These are phyloP conservation scores for Thraustotheca clavata DNA, from an alignment of 352 stramenopile species.

Conservation along the genomic window DNA sequence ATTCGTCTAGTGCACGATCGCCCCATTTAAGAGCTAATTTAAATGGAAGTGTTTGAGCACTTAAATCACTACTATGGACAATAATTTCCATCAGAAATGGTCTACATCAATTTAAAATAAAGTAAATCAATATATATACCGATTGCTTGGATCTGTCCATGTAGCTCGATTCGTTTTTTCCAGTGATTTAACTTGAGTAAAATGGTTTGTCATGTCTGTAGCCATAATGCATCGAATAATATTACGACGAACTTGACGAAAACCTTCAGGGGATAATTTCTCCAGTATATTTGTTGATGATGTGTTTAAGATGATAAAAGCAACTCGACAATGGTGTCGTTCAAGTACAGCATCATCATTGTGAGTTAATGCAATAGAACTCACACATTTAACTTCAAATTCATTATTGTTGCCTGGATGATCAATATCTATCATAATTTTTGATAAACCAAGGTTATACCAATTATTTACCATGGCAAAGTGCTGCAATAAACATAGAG, in stretches of 20 bases:
- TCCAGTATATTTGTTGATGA: constrained; percentile 51
- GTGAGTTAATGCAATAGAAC: constrained; percentile 66
- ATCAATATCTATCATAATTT: constrained; percentile 42
- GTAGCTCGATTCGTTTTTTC: constrained; percentile 42
- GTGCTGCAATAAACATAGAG: constrained; percentile 50
- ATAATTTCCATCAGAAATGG: constrained; percentile 43
- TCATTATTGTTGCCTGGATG: constrained; percentile 78
- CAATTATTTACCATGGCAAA: constrained; percentile 40
- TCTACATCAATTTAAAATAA: constrained; percentile 26
- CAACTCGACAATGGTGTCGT: constrained; percentile 66
- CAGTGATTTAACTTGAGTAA: constrained; percentile 54
- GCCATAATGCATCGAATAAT: constrained; percentile 61
- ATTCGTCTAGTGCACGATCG: constrained; percentile 55
- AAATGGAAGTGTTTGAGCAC: constrained; percentile 51
- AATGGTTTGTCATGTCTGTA: constrained; percentile 71
- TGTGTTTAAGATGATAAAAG: constrained; percentile 59
- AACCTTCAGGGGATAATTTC: constrained; percentile 35
- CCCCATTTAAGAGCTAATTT: constrained; percentile 49
- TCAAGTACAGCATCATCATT: constrained; percentile 78
- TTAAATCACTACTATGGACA: constrained; percentile 66
- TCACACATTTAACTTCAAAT: constrained; percentile 67
- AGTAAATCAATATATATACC: not conserved
- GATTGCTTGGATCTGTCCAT: constrained; percentile 25
- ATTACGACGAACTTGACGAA: constrained; percentile 40
- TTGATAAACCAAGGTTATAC: not conserved